Conservation (phyloP, 306 rosid species). For the Glycine tomentella region DNA sequence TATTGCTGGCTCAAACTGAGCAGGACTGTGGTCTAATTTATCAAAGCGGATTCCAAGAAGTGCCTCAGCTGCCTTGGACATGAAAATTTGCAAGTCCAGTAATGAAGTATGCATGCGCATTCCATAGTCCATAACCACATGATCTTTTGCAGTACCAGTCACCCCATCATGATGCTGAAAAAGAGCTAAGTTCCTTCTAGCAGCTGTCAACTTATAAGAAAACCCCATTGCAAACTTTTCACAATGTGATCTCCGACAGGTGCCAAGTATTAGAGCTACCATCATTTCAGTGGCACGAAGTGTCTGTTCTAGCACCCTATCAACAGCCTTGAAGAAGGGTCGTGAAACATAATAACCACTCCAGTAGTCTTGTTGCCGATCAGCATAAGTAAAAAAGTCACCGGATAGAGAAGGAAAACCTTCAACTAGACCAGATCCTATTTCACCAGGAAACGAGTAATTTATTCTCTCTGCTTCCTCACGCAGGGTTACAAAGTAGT, state of each 20-base stretch:
- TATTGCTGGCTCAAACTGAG: conserved; percentile 81
- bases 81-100: conserved; percentile 89
- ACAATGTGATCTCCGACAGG: conserved; percentile 82
- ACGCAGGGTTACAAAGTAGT: conserved; percentile 79
- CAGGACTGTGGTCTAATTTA: conserved; percentile 73
- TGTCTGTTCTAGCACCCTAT: conserved; percentile 91
- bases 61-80: conserved; percentile 89
- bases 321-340: conserved; percentile 98
- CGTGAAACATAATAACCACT: conserved; percentile 99
- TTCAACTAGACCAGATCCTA: conserved; percentile 77
- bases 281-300: conserved; percentile 93
- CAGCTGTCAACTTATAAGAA: conserved; percentile 93
- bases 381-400: conserved; percentile 96
- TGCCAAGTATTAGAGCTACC: conserved; percentile 80
- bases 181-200: conserved; percentile 97
- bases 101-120: conserved; percentile 90
- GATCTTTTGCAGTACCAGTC: conserved; percentile 98
- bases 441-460: conserved; percentile 77
- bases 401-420: conserved; percentile 98
- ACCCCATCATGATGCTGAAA: conserved; percentile 99
- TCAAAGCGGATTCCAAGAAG: conserved; percentile 87
- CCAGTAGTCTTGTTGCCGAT: conserved; percentile 97
- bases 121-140: conserved; percentile 92
- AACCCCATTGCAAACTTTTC: conserved; percentile 83
- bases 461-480: conserved; percentile 89